Percentiles rank a stretch among this genome's conserved stretches.
phyloP scores from a whole-genome alignment of 2,329 filamentous ascomycete genomes.

The Huntiella omanensis region DNA sequence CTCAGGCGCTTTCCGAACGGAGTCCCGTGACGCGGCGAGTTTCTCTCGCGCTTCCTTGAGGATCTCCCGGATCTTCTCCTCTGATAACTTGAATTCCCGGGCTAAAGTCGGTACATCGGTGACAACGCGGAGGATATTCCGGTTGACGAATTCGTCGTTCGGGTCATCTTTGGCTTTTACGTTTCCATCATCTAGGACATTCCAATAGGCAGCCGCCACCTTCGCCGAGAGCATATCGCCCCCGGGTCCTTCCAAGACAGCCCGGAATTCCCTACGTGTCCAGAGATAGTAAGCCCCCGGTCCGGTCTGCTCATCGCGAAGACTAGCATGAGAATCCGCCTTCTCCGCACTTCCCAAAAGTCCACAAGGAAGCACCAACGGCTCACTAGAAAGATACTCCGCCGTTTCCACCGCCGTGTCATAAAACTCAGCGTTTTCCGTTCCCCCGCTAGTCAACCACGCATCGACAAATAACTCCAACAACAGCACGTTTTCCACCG shows the following conservation, averaged over 20 bases:
- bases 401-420: conserved; percentile 65
- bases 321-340: conserved; percentile 61
- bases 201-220: conserved; percentile 69
- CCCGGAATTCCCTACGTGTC: conserved; percentile 72
- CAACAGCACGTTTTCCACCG: conserved; percentile 80
- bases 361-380: conserved; percentile 47
- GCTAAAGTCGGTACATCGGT: conserved; percentile 51
- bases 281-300: conserved; percentile 93
- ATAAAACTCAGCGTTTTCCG: conserved; percentile 50
- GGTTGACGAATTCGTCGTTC: conserved; percentile 84
- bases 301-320: conserved; percentile 50
- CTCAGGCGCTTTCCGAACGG: conserved; percentile 54
- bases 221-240: conserved; percentile 35
- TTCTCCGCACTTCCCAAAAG: conserved; percentile 81
- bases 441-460: conserved; percentile 39
- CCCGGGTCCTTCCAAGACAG: conserved; percentile 36
- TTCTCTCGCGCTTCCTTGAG: conserved; percentile 49
- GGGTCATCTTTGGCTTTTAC: conserved; percentile 66
- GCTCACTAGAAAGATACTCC: conserved; percentile 61
- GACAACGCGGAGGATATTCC: conserved; percentile 66
- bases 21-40: conserved; percentile 52
- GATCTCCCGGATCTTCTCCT: conserved; percentile 47
- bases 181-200: conserved; percentile 69
- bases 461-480: conserved; percentile 72
- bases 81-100: conserved; percentile 53